Percentiles rank a stretch among this genome's conserved stretches.
These are phyloP conservation scores for Vicia sativa DNA, from an alignment of 306 rosid species.

Conservation along the genomic window DNA sequence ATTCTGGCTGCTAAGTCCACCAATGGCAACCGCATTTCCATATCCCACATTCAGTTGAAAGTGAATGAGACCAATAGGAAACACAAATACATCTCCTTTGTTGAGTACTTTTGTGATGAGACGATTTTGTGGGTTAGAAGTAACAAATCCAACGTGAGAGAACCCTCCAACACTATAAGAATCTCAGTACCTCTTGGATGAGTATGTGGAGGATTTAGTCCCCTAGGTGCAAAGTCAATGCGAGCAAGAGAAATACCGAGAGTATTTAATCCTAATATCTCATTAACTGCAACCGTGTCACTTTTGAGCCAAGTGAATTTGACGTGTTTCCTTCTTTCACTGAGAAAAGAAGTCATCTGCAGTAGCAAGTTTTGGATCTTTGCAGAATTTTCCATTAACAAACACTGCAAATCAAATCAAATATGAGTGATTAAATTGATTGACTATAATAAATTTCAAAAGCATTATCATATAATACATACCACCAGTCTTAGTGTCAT, in stretches of 20 bases:
- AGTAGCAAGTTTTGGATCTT: slow-evolving; percentile 36
- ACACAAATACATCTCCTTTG: slow-evolving; percentile 37
- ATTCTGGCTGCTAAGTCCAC: slow-evolving; percentile 32
- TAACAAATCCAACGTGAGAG: slow-evolving; percentile 46
- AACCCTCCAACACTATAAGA: slow-evolving; percentile 39
- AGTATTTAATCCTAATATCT: slow-evolving; percentile 30
- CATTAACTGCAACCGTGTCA: slow-evolving; percentile 5
- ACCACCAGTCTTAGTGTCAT: slow-evolving; percentile 31
- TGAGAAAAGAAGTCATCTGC: slow-evolving; percentile 37
- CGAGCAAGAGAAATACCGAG: slow-evolving; percentile 34
- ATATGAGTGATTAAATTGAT: not conserved
- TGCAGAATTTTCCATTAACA: slow-evolving; percentile 49
- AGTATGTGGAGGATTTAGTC: slow-evolving; percentile 32
- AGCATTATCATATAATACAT: not conserved
- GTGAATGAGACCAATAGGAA: slow-evolving; percentile 41
- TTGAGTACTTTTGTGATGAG: slow-evolving; percentile 32
- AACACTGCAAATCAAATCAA: slow-evolving; percentile 33
- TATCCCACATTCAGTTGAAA: slow-evolving; percentile 41
- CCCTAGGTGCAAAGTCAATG: slow-evolving; percentile 16
- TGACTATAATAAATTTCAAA: too few species aligned
- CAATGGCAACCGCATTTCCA: slow-evolving; percentile 32
- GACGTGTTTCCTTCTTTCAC: slow-evolving; percentile 29
- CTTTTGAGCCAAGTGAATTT: slow-evolving; percentile 24
- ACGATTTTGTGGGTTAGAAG: slow-evolving; percentile 33
- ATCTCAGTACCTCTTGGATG: slow-evolving; percentile 32